Evolutionary conservation across 495 filamentous ascomycete species (phyloP).

Genomic region (Talaromyces wortmannii): DNA sequence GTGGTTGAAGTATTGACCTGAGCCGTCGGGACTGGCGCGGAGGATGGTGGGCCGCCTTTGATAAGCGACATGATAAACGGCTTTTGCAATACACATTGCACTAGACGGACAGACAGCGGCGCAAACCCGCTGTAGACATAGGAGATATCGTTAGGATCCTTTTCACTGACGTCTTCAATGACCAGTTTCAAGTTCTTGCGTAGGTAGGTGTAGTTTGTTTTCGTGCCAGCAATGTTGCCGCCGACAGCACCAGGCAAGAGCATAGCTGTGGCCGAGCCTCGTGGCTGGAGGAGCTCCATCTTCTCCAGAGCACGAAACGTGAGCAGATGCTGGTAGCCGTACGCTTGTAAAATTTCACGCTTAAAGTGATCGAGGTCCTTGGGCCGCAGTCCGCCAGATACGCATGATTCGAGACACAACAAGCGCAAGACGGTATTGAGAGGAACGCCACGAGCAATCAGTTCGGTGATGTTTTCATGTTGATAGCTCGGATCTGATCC

Average conservation of each 20-base stretch:
- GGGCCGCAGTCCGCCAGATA: slow-evolving; percentile 79
- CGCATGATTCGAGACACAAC: slow-evolving; percentile 84
- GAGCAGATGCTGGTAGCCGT: slow-evolving; percentile 89
- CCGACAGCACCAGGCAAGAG: slow-evolving; percentile 56
- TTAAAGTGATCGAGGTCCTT: slow-evolving; percentile 87
- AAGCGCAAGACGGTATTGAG: slow-evolving; percentile 75
- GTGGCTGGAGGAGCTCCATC: slow-evolving; percentile 71
- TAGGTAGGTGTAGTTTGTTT: slow-evolving; percentile 86
- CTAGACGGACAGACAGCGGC: slow-evolving; percentile 82
- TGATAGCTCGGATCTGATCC: slow-evolving; percentile 82
- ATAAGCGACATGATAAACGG: slow-evolving; percentile 66
- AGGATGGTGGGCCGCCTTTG: slow-evolving; percentile 31
- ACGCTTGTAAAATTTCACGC: slow-evolving; percentile 79
- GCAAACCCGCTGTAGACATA: slow-evolving; percentile 98
- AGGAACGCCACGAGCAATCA: slow-evolving; percentile 79
- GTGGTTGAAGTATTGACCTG: slow-evolving; percentile 43
- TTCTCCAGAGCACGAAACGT: slow-evolving; percentile 89
- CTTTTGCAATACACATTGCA: slow-evolving; percentile 95
- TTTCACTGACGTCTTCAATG: slow-evolving; percentile 94
- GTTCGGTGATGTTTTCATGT: slow-evolving; percentile 85
- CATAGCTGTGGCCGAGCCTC: slow-evolving; percentile 59
- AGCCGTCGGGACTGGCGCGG: slow-evolving; percentile 29
- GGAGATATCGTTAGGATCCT: slow-evolving; percentile 92
- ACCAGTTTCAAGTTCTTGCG: slow-evolving; percentile 82
- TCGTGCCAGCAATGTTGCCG: slow-evolving; percentile 49